phyloP scores from a whole-genome alignment of 306 rosid species.

The Pyrus bretschneideri region DNA sequence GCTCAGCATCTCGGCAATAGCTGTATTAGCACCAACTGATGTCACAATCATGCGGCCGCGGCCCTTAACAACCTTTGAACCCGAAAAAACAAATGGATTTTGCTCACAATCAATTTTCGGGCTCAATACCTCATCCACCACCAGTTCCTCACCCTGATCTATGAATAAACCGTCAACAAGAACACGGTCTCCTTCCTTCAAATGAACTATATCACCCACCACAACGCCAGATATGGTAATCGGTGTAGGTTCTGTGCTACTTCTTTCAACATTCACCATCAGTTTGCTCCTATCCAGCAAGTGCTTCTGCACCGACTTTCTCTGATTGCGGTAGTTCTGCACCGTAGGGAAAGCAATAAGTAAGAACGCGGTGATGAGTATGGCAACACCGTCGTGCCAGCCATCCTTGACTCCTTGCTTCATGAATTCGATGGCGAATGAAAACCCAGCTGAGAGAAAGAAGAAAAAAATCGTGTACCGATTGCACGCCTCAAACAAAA shows the following conservation, averaged over 20 bases:
- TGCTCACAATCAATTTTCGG: constrained; percentile 9
- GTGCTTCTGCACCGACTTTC: constrained; percentile 14
- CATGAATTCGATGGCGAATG: constrained; percentile 33
- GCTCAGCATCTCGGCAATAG: constrained; percentile 12
- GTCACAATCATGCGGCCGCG: constrained; percentile 45
- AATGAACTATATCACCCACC: constrained; percentile 35
- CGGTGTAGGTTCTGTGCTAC: rapidly evolving
- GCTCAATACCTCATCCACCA: constrained; percentile 20
- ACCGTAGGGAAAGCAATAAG: constrained; percentile 30
- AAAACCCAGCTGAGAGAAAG: constrained; percentile 30
- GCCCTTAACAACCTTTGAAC: constrained; percentile 48
- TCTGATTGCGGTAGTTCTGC: constrained; percentile 17
- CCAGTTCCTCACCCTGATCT: constrained; percentile 9
- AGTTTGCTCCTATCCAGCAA: constrained; percentile 16
- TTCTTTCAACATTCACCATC: constrained; percentile 28
- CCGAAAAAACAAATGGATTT: constrained; percentile 48
- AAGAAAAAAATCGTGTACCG: constrained; percentile 24
- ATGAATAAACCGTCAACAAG: constrained; percentile 59
- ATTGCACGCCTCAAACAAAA: constrained; percentile 22
- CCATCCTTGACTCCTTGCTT: constrained; percentile 43
- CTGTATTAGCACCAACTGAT: constrained; percentile 20
- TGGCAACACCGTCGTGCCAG: constrained; percentile 55
- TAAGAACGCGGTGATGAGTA: constrained; percentile 26
- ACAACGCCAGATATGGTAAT: constrained; percentile 22
- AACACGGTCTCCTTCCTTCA: constrained; percentile 38